A percentile compares a stretch with the other conserved stretches of the same genome.
Evolutionary conservation across 2,329 filamentous ascomycete species (phyloP).

Genomic region (Pseudopithomyces chartarum): DNA sequence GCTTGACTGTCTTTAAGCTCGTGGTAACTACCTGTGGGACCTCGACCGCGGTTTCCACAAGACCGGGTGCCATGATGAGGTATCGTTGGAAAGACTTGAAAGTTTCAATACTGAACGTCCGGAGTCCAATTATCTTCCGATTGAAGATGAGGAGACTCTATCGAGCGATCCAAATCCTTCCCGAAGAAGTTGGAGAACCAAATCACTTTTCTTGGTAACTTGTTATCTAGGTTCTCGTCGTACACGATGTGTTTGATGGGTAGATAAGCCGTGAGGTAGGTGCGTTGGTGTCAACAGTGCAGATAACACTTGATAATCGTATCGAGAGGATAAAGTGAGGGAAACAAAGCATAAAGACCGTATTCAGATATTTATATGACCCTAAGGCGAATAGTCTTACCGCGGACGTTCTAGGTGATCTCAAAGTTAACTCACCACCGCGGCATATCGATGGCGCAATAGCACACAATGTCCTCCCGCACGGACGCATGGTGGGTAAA

Average conservation of each 20-base stretch:
- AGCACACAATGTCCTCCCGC: constrained; percentile 36
- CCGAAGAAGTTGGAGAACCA: neutral
- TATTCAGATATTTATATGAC: neutral
- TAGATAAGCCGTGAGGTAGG: constrained; percentile 1
- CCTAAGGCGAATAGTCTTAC: neutral
- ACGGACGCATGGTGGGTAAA: constrained; percentile 1
- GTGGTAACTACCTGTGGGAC: constrained; percentile 13
- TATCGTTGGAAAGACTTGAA: neutral
- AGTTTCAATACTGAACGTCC: neutral
- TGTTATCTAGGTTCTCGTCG: neutral
- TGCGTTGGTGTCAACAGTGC: neutral
- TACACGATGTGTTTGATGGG: constrained; percentile 2
- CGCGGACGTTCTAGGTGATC: neutral
- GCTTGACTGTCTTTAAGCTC: constrained; percentile 24
- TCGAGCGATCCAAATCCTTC: neutral
- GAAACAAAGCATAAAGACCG: neutral
- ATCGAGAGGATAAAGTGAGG: neutral
- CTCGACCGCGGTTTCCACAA: constrained; percentile 33
- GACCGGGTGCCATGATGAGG: constrained; percentile 38
- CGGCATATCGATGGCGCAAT: constrained; percentile 35
- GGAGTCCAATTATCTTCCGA: too few relatives aligned
- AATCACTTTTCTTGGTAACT: neutral
- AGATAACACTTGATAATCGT: neutral
- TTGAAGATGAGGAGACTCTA: neutral
- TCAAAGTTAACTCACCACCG: constrained; percentile 6